Evolutionary conservation across 2,329 filamentous ascomycete genomes (phyloP).

Genomic region (Ustilaginoidea virens): DNA sequence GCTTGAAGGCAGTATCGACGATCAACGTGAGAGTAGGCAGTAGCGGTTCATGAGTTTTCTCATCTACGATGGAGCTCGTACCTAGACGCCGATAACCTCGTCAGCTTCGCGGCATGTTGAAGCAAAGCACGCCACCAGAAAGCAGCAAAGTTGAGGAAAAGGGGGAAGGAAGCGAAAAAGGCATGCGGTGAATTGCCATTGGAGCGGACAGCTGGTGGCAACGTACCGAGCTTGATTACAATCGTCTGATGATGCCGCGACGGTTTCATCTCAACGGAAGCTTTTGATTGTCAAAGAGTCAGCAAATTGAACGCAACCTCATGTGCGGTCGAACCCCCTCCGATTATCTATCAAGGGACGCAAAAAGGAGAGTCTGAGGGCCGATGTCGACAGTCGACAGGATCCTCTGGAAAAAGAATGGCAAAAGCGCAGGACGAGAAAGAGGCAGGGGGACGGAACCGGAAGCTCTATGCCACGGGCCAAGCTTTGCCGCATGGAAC

Average conservation of each 20-base stretch:
- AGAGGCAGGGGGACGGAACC: conserved; percentile 1
- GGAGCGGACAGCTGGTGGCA: no score
- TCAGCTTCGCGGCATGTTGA: background rate
- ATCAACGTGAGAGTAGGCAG: conserved; percentile 83
- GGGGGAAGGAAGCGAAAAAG: background rate
- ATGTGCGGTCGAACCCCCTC: no score
- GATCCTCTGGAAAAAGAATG: no score
- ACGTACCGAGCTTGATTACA: conserved; percentile 75
- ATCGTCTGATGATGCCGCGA: conserved; percentile 34
- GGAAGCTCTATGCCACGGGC: background rate
- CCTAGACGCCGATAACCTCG: conserved; percentile 33
- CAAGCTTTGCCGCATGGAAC: no score
- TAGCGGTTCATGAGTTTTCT: conserved; percentile 84
- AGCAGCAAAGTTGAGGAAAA: background rate
- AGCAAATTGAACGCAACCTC: conserved; percentile 1
- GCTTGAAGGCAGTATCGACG: conserved; percentile 79
- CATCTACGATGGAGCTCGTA: conserved; percentile 97
- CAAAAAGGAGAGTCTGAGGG: conserved; percentile 3
- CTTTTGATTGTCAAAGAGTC: conserved; percentile 9
- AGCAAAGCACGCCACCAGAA: background rate
- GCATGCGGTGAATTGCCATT: no score
- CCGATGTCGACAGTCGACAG: no score
- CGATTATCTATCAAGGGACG: conserved; percentile 4
- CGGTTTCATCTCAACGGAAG: conserved; percentile 48
- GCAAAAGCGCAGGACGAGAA: conserved; percentile 2